Percentiles rank a stretch among this genome's conserved stretches.
These are phyloP conservation scores for Crithidia brevicula DNA, from an alignment of 208 protist species.

Conservation along the genomic window DNA sequence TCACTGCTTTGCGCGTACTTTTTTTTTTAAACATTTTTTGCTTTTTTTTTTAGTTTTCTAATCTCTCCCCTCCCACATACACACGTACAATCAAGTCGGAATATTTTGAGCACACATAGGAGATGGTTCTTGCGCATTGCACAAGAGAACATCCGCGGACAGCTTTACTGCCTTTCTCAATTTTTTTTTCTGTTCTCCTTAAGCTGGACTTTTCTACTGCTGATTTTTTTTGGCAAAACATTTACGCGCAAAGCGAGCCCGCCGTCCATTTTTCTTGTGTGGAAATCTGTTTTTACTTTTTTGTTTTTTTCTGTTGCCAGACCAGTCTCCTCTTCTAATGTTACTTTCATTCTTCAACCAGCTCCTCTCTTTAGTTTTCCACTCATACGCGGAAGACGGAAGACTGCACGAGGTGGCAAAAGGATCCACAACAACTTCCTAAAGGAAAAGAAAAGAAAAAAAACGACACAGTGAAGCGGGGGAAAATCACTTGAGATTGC, in stretches of 20 bases:
- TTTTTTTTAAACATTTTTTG: not conserved
- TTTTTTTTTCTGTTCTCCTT: not conserved
- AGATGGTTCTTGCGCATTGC: not conserved
- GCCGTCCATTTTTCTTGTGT: too few species aligned
- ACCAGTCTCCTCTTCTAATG: not conserved
- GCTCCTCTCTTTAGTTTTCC: not conserved
- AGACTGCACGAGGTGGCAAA: too few species aligned
- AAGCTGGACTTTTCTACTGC: too few species aligned
- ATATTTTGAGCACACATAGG: not conserved
- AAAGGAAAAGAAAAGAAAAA: not conserved
- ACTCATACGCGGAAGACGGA: not conserved
- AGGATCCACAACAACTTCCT: not conserved
- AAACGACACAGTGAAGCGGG: too few species aligned
- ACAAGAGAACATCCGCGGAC: too few species aligned
- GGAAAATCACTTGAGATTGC: too few species aligned
- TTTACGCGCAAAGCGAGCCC: too few species aligned
- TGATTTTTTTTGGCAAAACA: too few species aligned
- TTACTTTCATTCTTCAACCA: not conserved
- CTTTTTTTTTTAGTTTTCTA: not conserved
- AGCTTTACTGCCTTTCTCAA: not conserved
- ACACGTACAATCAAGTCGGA: not conserved
- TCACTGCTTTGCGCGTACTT: not conserved
- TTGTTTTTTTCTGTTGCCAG: not conserved
- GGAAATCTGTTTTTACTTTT: too few species aligned
- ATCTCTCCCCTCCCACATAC: not conserved